Conservation (phyloP, 139 green algal genomes). For the Limnomonas spitsbergensis region DNA sequence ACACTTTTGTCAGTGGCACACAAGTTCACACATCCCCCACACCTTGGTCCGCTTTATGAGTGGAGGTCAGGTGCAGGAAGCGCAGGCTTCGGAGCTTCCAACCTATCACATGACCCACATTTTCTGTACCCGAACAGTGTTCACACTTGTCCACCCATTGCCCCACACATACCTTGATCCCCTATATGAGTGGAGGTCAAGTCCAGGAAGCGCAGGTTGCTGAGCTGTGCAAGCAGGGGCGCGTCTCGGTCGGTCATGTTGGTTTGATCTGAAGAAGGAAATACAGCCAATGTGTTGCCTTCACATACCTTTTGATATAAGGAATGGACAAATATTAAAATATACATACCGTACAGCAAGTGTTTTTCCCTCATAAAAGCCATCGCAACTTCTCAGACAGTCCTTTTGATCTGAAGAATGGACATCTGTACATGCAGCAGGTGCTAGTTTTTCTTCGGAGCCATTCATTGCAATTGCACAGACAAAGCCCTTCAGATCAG, state of each 20-base stretch:
- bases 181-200: background rate
- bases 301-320: background rate
- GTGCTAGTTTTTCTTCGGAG: too few species aligned
- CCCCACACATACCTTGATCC: slow-evolving; percentile 2
- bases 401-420: too few species aligned
- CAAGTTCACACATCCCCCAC: too few species aligned
- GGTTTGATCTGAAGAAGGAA: background rate
- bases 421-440: too few species aligned
- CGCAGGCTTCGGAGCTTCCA: background rate
- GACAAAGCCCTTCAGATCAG: too few species aligned
- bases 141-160: too few species aligned
- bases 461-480: too few species aligned
- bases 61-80: background rate
- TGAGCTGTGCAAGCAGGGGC: background rate
- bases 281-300: background rate
- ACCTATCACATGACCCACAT: too few species aligned
- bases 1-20: too few species aligned
- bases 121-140: too few species aligned
- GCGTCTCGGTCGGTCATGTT: background rate
- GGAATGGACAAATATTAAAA: background rate
- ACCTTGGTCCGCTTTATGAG: background rate
- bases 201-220: background rate
- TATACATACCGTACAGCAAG: background rate
- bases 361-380: background rate
- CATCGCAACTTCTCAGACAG: too few species aligned